These are phyloP conservation scores for Russula brevipes DNA, from an alignment of 768 basidiomycete species.

Conservation along the genomic window DNA sequence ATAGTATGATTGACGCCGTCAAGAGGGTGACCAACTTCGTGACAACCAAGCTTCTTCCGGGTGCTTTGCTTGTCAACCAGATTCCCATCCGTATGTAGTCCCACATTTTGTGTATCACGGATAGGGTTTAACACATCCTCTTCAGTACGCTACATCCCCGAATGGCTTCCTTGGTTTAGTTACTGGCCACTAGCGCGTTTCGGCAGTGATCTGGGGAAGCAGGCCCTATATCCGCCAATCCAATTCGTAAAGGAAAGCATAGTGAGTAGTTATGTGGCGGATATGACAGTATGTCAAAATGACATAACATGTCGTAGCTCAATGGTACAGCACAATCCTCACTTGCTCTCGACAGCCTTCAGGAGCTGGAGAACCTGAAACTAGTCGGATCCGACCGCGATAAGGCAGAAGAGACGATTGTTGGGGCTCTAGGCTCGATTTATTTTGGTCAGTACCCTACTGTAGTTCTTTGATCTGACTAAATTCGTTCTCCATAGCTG, in stretches of 20 bases:
- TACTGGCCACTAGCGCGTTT: slow-evolving; percentile 1
- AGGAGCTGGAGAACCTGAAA: background rate
- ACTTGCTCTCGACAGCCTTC: background rate
- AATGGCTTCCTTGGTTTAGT: slow-evolving; percentile 12
- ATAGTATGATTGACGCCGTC: background rate
- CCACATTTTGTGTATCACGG: no score
- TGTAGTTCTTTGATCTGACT: background rate
- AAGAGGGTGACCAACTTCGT: no score
- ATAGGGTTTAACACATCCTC: no score
- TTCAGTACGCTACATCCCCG: slow-evolving; percentile 5
- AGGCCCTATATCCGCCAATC: background rate
- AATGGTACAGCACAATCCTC: background rate
- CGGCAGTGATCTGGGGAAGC: background rate
- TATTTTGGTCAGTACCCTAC: background rate
- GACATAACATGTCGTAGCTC: background rate
- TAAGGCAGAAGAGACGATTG: background rate
- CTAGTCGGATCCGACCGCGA: background rate
- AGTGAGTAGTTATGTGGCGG: background rate
- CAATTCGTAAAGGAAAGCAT: background rate
- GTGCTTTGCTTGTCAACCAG: slow-evolving; percentile 14
- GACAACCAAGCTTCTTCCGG: background rate
- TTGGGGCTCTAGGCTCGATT: background rate
- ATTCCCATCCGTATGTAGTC: slow-evolving; percentile 12
- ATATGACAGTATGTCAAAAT: background rate
- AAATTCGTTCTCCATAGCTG: background rate